Evolutionary conservation across 306 rosid genomes (phyloP).

Genomic region (Pterocarpus santalinus): DNA sequence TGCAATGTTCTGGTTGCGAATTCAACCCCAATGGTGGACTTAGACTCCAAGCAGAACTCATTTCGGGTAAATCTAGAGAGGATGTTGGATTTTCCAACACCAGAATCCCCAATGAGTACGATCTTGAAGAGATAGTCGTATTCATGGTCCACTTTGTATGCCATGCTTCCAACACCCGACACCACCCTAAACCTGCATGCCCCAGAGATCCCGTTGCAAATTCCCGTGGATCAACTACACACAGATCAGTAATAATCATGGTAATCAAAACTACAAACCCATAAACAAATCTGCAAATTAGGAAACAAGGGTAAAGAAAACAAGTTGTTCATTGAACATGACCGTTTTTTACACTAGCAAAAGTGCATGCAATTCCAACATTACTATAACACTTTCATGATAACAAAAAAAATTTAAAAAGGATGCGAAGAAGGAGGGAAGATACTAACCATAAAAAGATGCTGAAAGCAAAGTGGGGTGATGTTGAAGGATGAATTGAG

Average conservation of each 20-base stretch:
- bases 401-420: not conserved
- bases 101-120: constrained; percentile 84
- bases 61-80: constrained; percentile 84
- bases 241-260: not conserved
- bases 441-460: constrained; percentile 44
- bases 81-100: constrained; percentile 88
- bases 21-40: constrained; percentile 90
- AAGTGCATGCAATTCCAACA: not conserved
- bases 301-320: not conserved
- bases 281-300: not conserved
- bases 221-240: not conserved
- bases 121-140: constrained; percentile 84
- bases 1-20: constrained; percentile 86
- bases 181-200: constrained; percentile 57
- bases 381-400: not conserved
- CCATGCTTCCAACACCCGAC: constrained; percentile 61
- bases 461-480: constrained; percentile 38
- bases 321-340: not conserved
- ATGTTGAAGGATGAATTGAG: constrained; percentile 35
- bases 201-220: constrained; percentile 27
- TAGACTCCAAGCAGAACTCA: constrained; percentile 81
- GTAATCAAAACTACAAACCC: not conserved
- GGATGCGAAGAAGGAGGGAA: not conserved
- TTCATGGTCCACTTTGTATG: constrained; percentile 78
- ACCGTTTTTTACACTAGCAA: not conserved